Conservation (phyloP, 1,284 basidiomycete species). For the Pterula multifida region DNA sequence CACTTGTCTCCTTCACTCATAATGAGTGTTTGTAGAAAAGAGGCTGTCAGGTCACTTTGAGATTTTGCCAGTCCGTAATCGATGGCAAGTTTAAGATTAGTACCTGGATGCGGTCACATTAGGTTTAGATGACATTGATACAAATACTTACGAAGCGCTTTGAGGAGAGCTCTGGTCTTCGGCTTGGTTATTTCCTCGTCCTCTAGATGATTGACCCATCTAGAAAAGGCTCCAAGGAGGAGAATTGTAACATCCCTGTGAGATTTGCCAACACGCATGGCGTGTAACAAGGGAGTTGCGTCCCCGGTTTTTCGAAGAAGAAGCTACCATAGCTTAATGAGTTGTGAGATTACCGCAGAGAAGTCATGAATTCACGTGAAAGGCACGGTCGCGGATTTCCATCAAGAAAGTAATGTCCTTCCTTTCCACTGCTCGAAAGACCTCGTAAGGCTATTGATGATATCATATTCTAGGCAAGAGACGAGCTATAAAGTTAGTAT, state of each 20-base stretch:
- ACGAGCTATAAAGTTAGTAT: background rate
- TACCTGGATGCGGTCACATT: slow-evolving; percentile 27
- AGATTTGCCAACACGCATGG: slow-evolving; percentile 65
- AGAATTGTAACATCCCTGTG: slow-evolving; percentile 68
- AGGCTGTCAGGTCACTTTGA: slow-evolving; percentile 69
- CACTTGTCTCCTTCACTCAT: slow-evolving; percentile 83
- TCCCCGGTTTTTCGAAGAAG: slow-evolving; percentile 63
- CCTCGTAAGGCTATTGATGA: slow-evolving; percentile 55
- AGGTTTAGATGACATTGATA: background rate
- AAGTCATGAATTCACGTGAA: slow-evolving; percentile 35
- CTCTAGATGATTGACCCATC: slow-evolving; percentile 68
- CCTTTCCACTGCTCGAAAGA: slow-evolving; percentile 61
- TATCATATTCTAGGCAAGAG: background rate
- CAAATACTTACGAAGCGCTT: slow-evolving; percentile 52
- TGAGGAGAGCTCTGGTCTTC: slow-evolving; percentile 51
- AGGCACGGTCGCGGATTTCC: slow-evolving; percentile 68
- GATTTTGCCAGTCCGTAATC: slow-evolving; percentile 67
- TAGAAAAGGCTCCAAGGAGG: slow-evolving; percentile 67
- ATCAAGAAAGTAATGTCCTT: slow-evolving; percentile 67
- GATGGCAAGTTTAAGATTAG: slow-evolving; percentile 73
- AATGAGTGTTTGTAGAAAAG: slow-evolving; percentile 71
- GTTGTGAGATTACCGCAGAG: background rate
- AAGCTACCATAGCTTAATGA: slow-evolving; percentile 29
- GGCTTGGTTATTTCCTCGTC: slow-evolving; percentile 56
- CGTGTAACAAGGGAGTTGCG: slow-evolving; percentile 67